These are phyloP conservation scores for Cercospora zeina DNA, from an alignment of 2,329 filamentous ascomycete genomes.

Conservation along the genomic window DNA sequence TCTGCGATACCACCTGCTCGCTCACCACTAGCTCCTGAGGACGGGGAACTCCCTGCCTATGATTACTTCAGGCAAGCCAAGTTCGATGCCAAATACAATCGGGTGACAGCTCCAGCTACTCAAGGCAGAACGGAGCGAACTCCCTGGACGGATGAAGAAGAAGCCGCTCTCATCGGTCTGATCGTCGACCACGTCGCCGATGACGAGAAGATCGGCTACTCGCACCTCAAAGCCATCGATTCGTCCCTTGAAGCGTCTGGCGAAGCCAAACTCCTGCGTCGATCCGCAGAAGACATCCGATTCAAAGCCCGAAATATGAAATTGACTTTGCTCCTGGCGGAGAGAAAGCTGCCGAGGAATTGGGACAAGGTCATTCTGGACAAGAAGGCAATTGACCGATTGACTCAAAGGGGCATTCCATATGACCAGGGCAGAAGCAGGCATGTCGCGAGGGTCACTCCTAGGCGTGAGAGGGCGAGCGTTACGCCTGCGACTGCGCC, in stretches of 20 bases:
- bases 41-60: slow-evolving; percentile 10
- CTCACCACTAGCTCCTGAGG: slow-evolving; percentile 19
- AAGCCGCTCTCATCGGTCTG: slow-evolving; percentile 49
- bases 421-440: slow-evolving; percentile 30
- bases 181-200: slow-evolving; percentile 48
- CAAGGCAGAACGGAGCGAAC: slow-evolving; percentile 19
- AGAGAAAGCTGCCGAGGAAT: slow-evolving; percentile 44
- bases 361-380: slow-evolving; percentile 49
- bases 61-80: slow-evolving; percentile 29
- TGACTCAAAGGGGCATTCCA: slow-evolving; percentile 35
- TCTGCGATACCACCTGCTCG: slow-evolving; percentile 35
- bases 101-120: slow-evolving; percentile 19
- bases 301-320: slow-evolving; percentile 56
- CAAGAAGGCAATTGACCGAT: slow-evolving; percentile 43
- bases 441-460: background rate
- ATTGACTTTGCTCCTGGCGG: slow-evolving; percentile 45
- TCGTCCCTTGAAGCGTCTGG: slow-evolving; percentile 28
- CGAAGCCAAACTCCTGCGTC: slow-evolving; percentile 37
- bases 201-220: slow-evolving; percentile 46
- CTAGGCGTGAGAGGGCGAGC: background rate
- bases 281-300: slow-evolving; percentile 53
- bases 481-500: background rate
- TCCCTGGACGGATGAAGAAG: slow-evolving; percentile 43
- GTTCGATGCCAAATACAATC: slow-evolving; percentile 28
- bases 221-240: slow-evolving; percentile 46